phyloP scores from a whole-genome alignment of 1,284 basidiomycete species.

The Moesziomyces antarcticus region DNA sequence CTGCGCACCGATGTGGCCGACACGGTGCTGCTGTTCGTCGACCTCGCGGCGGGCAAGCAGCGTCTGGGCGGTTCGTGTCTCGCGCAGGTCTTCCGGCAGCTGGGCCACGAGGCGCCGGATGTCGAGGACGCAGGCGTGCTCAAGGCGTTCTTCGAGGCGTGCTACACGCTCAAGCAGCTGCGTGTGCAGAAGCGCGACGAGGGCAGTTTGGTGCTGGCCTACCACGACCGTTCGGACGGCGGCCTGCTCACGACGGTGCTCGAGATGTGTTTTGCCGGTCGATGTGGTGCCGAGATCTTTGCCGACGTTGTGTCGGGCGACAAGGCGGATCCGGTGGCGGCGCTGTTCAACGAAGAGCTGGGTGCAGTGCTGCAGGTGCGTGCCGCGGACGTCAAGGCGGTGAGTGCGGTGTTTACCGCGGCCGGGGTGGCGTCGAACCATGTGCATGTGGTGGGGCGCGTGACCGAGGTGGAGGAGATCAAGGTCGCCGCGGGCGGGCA shows the following conservation, averaged over 20 bases:
- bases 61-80: constrained; percentile 93
- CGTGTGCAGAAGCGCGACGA: constrained; percentile 68
- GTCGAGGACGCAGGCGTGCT: constrained; percentile 82
- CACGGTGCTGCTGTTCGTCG: constrained; percentile 83
- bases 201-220: constrained; percentile 82
- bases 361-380: constrained; percentile 91
- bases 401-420: constrained; percentile 76
- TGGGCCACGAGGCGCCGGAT: constrained; percentile 88
- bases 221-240: constrained; percentile 98
- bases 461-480: constrained; percentile 73
- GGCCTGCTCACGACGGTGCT: constrained; percentile 88
- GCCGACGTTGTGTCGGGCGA: constrained; percentile 72
- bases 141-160: constrained; percentile 84
- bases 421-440: constrained; percentile 79
- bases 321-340: constrained; percentile 71
- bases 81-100: constrained; percentile 92
- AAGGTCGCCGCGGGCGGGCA: constrained; percentile 67
- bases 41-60: constrained; percentile 84
- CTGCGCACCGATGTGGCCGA: constrained; percentile 74
- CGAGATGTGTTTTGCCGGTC: constrained; percentile 97
- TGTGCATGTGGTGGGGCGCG: constrained; percentile 80
- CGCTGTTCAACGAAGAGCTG: constrained; percentile 95
- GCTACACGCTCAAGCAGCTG: constrained; percentile 75
- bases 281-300: constrained; percentile 79
- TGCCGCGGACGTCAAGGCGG: constrained; percentile 73